Evolutionary conservation across 2,329 filamentous ascomycete genomes (phyloP).

Genomic region (Plenodomus biglobosus): DNA sequence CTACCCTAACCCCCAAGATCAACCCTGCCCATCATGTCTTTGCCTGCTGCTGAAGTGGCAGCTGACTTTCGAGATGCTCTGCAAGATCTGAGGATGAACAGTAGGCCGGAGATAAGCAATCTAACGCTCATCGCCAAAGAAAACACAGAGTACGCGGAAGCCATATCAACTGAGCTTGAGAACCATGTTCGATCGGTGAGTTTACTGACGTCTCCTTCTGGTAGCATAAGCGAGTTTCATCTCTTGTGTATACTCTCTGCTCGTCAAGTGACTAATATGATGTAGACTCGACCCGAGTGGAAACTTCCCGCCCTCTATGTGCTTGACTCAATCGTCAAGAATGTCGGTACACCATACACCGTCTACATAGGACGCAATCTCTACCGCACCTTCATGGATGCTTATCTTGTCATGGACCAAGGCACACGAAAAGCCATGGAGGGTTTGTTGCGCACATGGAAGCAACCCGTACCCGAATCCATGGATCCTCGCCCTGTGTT

Average conservation of each 20-base stretch:
- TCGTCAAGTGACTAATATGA: conserved; percentile 16
- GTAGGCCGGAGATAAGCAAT: conserved; percentile 94
- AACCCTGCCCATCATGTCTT: conserved; percentile 60
- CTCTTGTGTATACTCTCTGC: neutral
- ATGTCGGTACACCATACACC: conserved; percentile 96
- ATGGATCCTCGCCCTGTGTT: conserved; percentile 93
- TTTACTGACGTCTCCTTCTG: conserved; percentile 19
- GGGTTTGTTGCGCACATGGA: conserved; percentile 97
- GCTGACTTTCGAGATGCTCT: conserved; percentile 93
- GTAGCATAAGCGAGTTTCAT: neutral
- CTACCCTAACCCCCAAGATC: conserved; percentile 14
- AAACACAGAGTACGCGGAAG: conserved; percentile 92
- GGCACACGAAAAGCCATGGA: conserved; percentile 87
- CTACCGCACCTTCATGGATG: conserved; percentile 94
- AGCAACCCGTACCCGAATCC: conserved; percentile 91
- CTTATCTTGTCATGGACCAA: conserved; percentile 85
- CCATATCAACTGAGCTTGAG: conserved; percentile 86
- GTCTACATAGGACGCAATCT: conserved; percentile 90
- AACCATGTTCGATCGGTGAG: conserved; percentile 95
- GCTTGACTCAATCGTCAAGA: conserved; percentile 97
- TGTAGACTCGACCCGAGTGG: conserved; percentile 83
- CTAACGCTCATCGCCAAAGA: conserved; percentile 96
- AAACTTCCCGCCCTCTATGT: conserved; percentile 97
- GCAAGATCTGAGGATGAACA: conserved; percentile 87
- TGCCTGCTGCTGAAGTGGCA: conserved; percentile 79